Evolutionary conservation across 371 early-diverging fungal species (phyloP).

Genomic region (Zopfochytrium polystomum): DNA sequence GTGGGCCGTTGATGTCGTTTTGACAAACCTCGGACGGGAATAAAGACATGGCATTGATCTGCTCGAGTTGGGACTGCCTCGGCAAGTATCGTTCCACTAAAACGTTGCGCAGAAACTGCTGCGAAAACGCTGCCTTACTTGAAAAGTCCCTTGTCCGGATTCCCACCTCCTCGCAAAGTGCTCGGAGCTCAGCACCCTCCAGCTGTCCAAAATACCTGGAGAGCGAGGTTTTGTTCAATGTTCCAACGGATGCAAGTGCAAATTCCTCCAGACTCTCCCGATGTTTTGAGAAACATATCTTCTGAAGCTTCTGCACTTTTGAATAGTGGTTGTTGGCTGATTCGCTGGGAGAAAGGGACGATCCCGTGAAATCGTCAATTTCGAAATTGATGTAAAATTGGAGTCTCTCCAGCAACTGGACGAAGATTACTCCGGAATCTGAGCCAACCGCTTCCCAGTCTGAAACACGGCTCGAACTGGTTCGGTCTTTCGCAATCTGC

Average conservation of each 20-base stretch:
- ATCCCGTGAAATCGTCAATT: constrained; percentile 80
- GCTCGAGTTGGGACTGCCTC: constrained; percentile 63
- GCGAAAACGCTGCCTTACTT: constrained; percentile 12
- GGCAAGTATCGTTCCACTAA: constrained; percentile 61
- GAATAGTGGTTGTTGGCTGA: constrained; percentile 61
- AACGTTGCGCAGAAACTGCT: constrained; percentile 7
- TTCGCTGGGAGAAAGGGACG: constrained; percentile 63
- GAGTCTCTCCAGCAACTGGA: constrained; percentile 61
- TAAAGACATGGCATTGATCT: constrained; percentile 65
- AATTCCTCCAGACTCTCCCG: constrained; percentile 60
- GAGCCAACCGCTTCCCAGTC: constrained; percentile 18
- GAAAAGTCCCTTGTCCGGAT: constrained; percentile 53
- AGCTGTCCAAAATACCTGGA: constrained; percentile 57
- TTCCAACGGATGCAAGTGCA: constrained; percentile 67
- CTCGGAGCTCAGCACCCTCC: constrained; percentile 48
- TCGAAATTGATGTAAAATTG: constrained; percentile 71
- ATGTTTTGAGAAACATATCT: constrained; percentile 65
- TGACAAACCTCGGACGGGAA: constrained; percentile 74
- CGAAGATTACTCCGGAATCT: constrained; percentile 44
- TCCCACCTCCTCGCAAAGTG: constrained; percentile 56
- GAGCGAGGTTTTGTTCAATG: constrained; percentile 67
- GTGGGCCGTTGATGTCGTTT: background rate
- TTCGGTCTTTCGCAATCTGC: background rate
- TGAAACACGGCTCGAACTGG: background rate
- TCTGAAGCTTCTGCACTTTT: constrained; percentile 66